phyloP scores from a whole-genome alignment of 306 rosid genomes.

The Biancaea sappan region DNA sequence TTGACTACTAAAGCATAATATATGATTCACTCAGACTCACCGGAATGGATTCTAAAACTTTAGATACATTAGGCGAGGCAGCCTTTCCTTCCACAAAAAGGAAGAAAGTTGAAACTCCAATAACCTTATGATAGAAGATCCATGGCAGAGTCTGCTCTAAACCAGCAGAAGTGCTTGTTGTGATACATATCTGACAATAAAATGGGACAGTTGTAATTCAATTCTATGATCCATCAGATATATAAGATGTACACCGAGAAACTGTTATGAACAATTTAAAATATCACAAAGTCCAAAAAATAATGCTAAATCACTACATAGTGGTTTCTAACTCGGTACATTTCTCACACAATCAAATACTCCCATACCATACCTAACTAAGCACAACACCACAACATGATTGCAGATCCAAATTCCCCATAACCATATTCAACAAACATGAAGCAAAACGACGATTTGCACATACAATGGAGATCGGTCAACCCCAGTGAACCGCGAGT shows the following conservation, averaged over 20 bases:
- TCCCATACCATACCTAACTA: slow-evolving; percentile 18
- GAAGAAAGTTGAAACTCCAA: slow-evolving; percentile 79
- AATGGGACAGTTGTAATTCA: neutral
- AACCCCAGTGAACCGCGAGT: neutral
- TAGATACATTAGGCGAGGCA: slow-evolving; percentile 70
- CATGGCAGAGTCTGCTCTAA: slow-evolving; percentile 82
- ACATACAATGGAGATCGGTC: neutral
- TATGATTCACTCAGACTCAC: slow-evolving; percentile 46
- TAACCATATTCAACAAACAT: neutral
- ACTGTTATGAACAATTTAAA: neutral
- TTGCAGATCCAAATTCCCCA: slow-evolving; percentile 30
- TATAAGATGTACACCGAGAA: neutral
- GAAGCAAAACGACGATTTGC: neutral
- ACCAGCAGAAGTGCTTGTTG: slow-evolving; percentile 80
- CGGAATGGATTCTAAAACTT: slow-evolving; percentile 79
- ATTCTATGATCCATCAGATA: neutral
- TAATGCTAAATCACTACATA: neutral
- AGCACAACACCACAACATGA: neutral
- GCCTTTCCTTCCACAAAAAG: slow-evolving; percentile 97
- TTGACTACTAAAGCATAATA: neutral
- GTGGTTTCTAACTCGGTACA: neutral
- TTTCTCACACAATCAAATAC: neutral
- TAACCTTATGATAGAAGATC: slow-evolving; percentile 85
- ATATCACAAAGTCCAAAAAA: neutral
- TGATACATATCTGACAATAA: slow-evolving; percentile 58